phyloP scores from a whole-genome alignment of 2,329 filamentous ascomycete species.

The Curvularia lunata region DNA sequence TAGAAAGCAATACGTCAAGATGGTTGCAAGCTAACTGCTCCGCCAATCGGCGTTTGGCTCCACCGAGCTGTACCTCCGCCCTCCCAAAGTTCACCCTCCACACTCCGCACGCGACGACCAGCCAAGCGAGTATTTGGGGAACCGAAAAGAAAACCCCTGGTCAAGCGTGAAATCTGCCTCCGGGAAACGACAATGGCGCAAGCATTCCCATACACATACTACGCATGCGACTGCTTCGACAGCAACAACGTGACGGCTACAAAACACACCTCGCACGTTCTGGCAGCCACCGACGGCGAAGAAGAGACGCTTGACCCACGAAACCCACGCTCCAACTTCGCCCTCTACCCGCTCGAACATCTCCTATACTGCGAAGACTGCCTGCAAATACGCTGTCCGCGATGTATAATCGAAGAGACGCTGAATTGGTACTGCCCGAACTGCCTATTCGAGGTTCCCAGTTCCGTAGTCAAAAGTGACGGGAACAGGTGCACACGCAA shows the following conservation, averaged over 20 bases:
- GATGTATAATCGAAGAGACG: slow-evolving; percentile 92
- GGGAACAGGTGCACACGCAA: slow-evolving; percentile 94
- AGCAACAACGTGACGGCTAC: slow-evolving; percentile 44
- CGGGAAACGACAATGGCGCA: slow-evolving; percentile 54
- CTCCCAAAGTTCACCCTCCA: slow-evolving; percentile 12
- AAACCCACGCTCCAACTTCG: slow-evolving; percentile 84
- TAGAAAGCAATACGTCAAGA: slow-evolving; percentile 18
- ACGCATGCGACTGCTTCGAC: slow-evolving; percentile 68
- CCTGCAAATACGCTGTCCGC: slow-evolving; percentile 90
- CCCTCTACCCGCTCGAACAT: slow-evolving; percentile 90
- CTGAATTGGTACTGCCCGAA: slow-evolving; percentile 94
- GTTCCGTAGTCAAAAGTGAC: slow-evolving; percentile 88
- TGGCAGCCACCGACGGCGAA: slow-evolving; percentile 65
- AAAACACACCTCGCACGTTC: slow-evolving; percentile 46
- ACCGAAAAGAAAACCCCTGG: neutral
- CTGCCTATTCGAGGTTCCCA: slow-evolving; percentile 95
- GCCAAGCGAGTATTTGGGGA: slow-evolving; percentile 3
- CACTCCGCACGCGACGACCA: slow-evolving; percentile 2
- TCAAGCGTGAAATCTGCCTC: neutral
- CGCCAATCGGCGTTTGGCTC: slow-evolving; percentile 22
- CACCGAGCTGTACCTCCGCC: slow-evolving; percentile 11
- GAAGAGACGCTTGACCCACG: slow-evolving; percentile 86
- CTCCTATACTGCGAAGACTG: slow-evolving; percentile 97
- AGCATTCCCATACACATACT: slow-evolving; percentile 67
- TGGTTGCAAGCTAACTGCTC: neutral